Conservation (phyloP, 495 filamentous ascomycete species). For the Talaromyces stipitatus region DNA sequence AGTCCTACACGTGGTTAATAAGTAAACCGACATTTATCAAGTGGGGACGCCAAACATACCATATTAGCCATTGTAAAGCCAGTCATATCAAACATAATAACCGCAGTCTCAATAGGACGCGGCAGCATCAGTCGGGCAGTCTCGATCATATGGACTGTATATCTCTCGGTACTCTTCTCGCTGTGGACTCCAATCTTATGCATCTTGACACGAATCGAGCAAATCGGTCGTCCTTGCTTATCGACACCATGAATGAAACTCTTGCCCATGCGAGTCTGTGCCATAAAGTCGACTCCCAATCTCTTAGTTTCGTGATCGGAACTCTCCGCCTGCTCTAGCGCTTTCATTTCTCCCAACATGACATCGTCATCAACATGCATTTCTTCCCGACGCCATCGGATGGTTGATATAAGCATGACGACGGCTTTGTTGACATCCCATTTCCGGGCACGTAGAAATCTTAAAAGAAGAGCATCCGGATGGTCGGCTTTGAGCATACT, state of each 20-base stretch:
- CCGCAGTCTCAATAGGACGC: conserved; percentile 82
- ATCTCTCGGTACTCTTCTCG: conserved; percentile 72
- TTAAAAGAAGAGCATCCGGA: conserved; percentile 78
- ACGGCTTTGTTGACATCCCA: conserved; percentile 93
- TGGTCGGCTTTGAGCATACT: conserved; percentile 93
- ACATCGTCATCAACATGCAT: conserved; percentile 84
- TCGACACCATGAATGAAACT: conserved; percentile 87
- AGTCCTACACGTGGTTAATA: conserved; percentile 53
- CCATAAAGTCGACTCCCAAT: conserved; percentile 73
- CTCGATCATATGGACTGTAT: conserved; percentile 92
- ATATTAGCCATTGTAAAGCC: conserved; percentile 90
- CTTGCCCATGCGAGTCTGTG: conserved; percentile 86
- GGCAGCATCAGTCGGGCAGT: conserved; percentile 75
- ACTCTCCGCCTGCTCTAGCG: conserved; percentile 51
- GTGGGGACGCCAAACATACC: conserved; percentile 40
- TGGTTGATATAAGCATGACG: conserved; percentile 88
- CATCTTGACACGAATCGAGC: conserved; percentile 72
- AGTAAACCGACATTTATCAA: neutral
- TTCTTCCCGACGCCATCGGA: conserved; percentile 80
- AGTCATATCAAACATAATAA: conserved; percentile 92
- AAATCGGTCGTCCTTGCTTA: conserved; percentile 79
- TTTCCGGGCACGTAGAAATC: conserved; percentile 88
- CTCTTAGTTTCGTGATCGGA: conserved; percentile 49
- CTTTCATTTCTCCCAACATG: conserved; percentile 62
- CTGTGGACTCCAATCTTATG: conserved; percentile 78